Evolutionary conservation across 441 rosid genomes (phyloP).

Genomic region (Brassica hybrid): DNA sequence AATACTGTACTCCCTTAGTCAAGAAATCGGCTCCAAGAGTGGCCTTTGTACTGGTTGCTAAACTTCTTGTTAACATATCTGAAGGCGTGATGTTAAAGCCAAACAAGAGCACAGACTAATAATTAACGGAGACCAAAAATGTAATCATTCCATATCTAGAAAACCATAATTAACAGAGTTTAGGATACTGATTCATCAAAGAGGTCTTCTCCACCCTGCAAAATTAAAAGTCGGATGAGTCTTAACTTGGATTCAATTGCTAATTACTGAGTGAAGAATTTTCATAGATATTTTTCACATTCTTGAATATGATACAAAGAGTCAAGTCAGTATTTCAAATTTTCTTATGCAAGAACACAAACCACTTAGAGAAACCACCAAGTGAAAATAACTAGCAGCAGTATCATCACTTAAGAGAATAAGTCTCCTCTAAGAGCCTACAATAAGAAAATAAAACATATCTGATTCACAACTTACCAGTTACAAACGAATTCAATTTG

Average conservation of each 20-base stretch:
- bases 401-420: no score
- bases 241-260: not conserved
- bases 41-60: conserved; percentile 76
- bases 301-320: not conserved
- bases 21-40: conserved; percentile 79
- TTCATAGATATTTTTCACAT: not conserved
- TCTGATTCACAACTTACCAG: not conserved
- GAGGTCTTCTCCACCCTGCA: conserved; percentile 82
- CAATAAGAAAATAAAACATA: no score
- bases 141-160: not conserved
- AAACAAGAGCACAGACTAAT: conserved; percentile 28
- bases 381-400: not conserved
- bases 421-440: no score
- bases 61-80: conserved; percentile 78
- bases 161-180: conserved; percentile 8
- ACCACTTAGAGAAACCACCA: conserved; percentile 1
- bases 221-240: conserved; percentile 16
- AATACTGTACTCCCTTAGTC: conserved; percentile 68
- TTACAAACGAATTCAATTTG: no score
- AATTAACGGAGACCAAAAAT: not conserved
- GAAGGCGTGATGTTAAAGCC: conserved; percentile 37
- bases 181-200: conserved; percentile 84
- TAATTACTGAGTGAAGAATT: not conserved
- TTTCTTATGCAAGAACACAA: not conserved
- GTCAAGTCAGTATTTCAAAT: not conserved